Base-by-base conservation (phyloP, 139 green algal species). In the Nannochloris sp. region DNA sequence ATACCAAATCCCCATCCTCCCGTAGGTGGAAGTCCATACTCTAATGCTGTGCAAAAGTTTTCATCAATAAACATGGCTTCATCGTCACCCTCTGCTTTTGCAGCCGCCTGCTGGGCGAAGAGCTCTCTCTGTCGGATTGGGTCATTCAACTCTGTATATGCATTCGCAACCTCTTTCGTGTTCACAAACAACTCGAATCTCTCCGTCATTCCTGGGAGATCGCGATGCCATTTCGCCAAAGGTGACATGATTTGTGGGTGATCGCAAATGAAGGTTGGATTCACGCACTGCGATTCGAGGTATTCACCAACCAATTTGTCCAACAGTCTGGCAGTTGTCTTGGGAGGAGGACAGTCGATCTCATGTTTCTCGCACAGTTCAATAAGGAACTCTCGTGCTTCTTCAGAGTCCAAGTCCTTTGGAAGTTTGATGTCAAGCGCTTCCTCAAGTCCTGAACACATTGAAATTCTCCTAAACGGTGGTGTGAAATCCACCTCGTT, bases 101-200 rank as follows among this genome's bases (percentile, higher is more conserved):
- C 76, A 66, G 71, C 70, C 4, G 81, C 73, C 75, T 99, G 94
- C 67, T 96, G 85, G n/a, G 56, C 62, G 71, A 99, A 99, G 33
- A 92, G 87, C 64, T 96, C 75, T 6, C 93, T 75, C 79, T 98
- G 94, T 55, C 85, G 68, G n/a, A 96, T 62, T 3, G 94, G 94
- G 78, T 99, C 94, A 77, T 99, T 99, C 77, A 99, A 78, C 88
- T 98, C 94, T 3, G 94, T 99, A 90, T 99, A 99, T 3, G 93
- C 89, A 75, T 99, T 98, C 77, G 82, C 92, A 36, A 98, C 76
- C 84, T 99, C 93, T 53, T 82, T 78, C 71, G 85, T 92, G 84
- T 98, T 98, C 31, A 98, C 83, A 75, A 99, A 99, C 43, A 98
- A 82, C 83, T 99, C 94, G 72, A 99, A 99, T 25, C 94, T 87